A percentile compares a stretch with the other conserved stretches of the same genome.
phyloP scores from a whole-genome alignment of 1,284 basidiomycete genomes.

The Paramarasmius palmivorus region DNA sequence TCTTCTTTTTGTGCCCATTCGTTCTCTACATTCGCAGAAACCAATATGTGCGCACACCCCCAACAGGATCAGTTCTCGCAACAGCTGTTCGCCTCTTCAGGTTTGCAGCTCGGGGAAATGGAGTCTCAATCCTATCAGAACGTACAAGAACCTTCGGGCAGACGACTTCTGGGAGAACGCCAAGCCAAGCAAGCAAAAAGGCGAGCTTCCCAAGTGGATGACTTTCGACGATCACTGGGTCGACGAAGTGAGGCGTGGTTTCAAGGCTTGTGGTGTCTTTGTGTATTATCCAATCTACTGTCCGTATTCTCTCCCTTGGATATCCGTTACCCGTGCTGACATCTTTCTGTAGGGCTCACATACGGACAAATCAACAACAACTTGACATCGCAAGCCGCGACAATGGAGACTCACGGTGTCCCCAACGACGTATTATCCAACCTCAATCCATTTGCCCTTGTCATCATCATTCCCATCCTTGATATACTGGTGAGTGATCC shows the following conservation, averaged over 20 bases:
- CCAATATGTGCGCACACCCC: slow-evolving; percentile 53
- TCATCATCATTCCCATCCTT: slow-evolving; percentile 74
- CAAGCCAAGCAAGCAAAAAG: slow-evolving; percentile 60
- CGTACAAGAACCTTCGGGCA: slow-evolving; percentile 49
- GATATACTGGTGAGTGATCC: slow-evolving; percentile 51
- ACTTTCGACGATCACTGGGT: slow-evolving; percentile 79
- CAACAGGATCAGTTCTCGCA: slow-evolving; percentile 75
- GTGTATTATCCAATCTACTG: slow-evolving; percentile 75
- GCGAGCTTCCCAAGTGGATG: slow-evolving; percentile 63
- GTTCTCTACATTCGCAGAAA: slow-evolving; percentile 69
- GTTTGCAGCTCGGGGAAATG: slow-evolving; percentile 55
- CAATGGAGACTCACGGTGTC: slow-evolving; percentile 70
- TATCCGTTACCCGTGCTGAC: too few relatives aligned
- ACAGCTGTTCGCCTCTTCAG: slow-evolving; percentile 50
- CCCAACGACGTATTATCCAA: slow-evolving; percentile 86
- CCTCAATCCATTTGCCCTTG: slow-evolving; percentile 74
- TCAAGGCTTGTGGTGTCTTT: slow-evolving; percentile 87
- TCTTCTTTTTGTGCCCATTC: slow-evolving; percentile 71
- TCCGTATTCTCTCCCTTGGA: slow-evolving; percentile 22
- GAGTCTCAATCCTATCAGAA: slow-evolving; percentile 55
- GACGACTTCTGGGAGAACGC: slow-evolving; percentile 79
- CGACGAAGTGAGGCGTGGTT: slow-evolving; percentile 78
- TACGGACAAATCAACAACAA: slow-evolving; percentile 83
- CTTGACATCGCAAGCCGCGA: slow-evolving; percentile 74
- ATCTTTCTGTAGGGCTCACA: slow-evolving; percentile 53